Base-by-base conservation (phyloP, 331 rosid genomes). In the Phaseolus coccineus region DNA sequence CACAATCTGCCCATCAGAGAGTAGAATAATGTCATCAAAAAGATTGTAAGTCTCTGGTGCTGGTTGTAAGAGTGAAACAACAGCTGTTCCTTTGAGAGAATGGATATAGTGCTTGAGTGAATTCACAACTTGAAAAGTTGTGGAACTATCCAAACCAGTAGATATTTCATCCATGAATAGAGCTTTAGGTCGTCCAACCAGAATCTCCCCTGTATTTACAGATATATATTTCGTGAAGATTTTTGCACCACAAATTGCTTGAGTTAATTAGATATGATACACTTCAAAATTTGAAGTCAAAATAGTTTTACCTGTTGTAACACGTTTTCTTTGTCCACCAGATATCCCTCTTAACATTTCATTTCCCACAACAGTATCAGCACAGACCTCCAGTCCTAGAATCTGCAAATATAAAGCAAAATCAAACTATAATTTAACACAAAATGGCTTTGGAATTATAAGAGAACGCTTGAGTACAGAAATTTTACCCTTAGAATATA, bases 161-260 rank as follows among this genome's bases (percentile, higher is more conserved):
- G 96, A 91, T 71, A 91, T 91, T 81, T 91, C 93, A 44, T 91
- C 96, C 96, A 91, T 89, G 76, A 91, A 84, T 31, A 91, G 37
- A 33, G 87, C 96, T 63, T 83, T 86, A 2, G 87, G 55, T 13
- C 92, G 96, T 58, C 96, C 96, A 57, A 89, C 92, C 37, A 91
- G 50, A 90, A 91, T 91, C 77, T 91, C 96, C 51, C 96, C 96
- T 89, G 66, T 9, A 44, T 59, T 48, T 1, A 31, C 35, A 48
- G 37, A 66, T 62, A 57, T 25, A 58, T 50, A 42, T 47, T 50
- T 35, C 72, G 37, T 56, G n/a, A 76, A 56, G 2, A 24, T 22
- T 58, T 22, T 73, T 19, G 33, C 51, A 66, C 22, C 50, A 59
- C 50, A 62, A 30, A 25, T 55, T 64, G 28, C 12, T 55, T 69